phyloP scores from a whole-genome alignment of 208 protist genomes.

The Trypanosoma melophagium region DNA sequence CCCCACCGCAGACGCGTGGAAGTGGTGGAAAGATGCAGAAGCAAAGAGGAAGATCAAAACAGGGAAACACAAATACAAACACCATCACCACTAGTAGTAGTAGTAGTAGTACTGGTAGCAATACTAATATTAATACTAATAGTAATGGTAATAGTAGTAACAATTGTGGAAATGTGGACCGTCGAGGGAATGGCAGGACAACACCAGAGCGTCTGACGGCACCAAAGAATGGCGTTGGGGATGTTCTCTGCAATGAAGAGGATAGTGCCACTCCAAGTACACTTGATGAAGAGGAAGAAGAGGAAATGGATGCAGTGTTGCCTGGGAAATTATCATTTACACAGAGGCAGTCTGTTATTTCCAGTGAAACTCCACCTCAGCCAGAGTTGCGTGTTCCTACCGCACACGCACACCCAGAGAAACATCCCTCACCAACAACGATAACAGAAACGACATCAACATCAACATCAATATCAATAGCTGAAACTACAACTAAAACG shows the following conservation, averaged over 20 bases:
- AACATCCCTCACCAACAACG: too few species aligned
- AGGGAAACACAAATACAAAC: not conserved
- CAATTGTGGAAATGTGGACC: not conserved
- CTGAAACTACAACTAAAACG: not conserved
- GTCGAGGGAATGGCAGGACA: not conserved
- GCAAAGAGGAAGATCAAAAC: conserved; percentile 7
- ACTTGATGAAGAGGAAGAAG: conserved; percentile 46
- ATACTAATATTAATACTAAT: not conserved
- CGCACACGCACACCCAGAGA: too few species aligned
- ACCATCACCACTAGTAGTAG: not conserved
- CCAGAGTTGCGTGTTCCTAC: too few species aligned
- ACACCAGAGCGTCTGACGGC: not conserved
- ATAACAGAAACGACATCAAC: too few species aligned
- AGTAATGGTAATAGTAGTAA: not conserved
- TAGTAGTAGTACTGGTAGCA: not conserved
- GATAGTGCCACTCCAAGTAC: conserved; percentile 65
- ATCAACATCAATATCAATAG: not conserved
- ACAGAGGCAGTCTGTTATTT: not conserved
- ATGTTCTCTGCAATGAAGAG: conserved; percentile 17
- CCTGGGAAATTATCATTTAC: not conserved
- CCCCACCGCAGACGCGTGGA: not conserved
- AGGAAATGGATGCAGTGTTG: not conserved
- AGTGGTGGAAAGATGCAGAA: not conserved
- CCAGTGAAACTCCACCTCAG: not conserved
- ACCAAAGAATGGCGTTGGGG: not conserved